Evolutionary conservation across 352 stramenopile genomes (phyloP), one percentile per base, ranked within the genome.

Genomic region (Phytophthora kernoviae): DNA sequence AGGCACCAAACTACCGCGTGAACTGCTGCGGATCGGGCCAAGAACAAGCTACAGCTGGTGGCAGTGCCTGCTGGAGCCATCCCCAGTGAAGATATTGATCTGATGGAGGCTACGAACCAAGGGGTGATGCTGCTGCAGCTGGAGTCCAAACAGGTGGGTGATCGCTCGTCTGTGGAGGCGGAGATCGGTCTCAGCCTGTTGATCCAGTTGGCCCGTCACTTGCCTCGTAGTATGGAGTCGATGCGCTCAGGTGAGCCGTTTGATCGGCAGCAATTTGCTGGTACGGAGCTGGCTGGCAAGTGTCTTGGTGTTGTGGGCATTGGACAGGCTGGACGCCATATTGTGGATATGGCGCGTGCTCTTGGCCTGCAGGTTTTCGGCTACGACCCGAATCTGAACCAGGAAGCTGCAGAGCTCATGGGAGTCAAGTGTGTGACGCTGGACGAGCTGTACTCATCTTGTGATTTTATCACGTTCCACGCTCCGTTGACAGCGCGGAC

Each of bases 381-480:
- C 12, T 94, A 79, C 54, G 85, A 94, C 55, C 85, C 85, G 10
- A 91, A 89, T 43, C 47, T 94, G 26, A 89, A 76, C 40, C 78
- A 91, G 22, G 83, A 90, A 52, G 69, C 73, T 9, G 83, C 83
- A 0, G 77, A 76, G 40, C 52, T 76, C 44, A 75, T 91, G 69
- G 83, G 83, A 21, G 78, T 93, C 48, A 88, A 87, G 57, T 70
- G 75, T 34, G 63, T 79, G 2, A 75, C 75, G 9, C 71, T 94
- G 30, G 65, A 83, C 41, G 74, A 90, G 20, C 61, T 94, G 32
- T 94, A 91, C 60, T 52, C 58, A 26, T 67, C 70, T 32, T 89
- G 81, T 36, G 96, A 98, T 80, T 97, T 98, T 68, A 86, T 98
- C 54, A 91, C 82, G 21, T 90, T 99, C 68, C 97, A 99, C 75